These are phyloP conservation scores for Hansfordia pulvinata DNA, from an alignment of 2,329 filamentous ascomycete species.

Conservation along the genomic window DNA sequence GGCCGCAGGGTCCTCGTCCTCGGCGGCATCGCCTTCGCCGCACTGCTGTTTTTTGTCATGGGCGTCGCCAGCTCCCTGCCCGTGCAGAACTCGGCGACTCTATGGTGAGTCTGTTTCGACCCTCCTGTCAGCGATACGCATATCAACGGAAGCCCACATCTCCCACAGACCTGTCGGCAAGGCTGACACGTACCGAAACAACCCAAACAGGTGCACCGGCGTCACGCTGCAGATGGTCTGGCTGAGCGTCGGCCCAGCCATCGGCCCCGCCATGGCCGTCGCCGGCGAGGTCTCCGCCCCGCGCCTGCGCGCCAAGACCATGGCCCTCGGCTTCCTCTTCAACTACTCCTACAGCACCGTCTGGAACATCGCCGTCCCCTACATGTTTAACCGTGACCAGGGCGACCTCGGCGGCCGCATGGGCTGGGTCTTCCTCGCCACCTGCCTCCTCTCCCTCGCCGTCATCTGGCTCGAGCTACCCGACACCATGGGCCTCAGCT, in stretches of 20 bases:
- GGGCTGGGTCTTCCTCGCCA: slow-evolving; percentile 3
- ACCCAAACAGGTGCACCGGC: too few relatives aligned
- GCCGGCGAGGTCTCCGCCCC: slow-evolving; percentile 2
- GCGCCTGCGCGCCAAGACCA: slow-evolving; percentile 2
- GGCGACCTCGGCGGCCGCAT: slow-evolving; percentile 2
- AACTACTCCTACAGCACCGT: slow-evolving; percentile 1
- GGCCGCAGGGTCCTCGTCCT: slow-evolving; percentile 9
- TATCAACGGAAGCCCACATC: too few relatives aligned
- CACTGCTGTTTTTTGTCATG: slow-evolving; percentile 9
- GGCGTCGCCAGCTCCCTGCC: slow-evolving; percentile 7
- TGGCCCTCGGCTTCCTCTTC: slow-evolving; percentile 1
- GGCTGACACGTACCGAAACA: too few relatives aligned
- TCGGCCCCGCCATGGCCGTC: slow-evolving; percentile 7
- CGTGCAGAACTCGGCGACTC: background rate
- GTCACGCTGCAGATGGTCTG: slow-evolving; percentile 8
- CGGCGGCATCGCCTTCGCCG: slow-evolving; percentile 6
- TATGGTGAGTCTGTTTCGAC: too few relatives aligned
- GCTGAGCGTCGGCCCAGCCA: slow-evolving; percentile 8
- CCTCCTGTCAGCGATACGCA: too few relatives aligned
- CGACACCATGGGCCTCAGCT: background rate
- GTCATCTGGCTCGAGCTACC: slow-evolving; percentile 1
- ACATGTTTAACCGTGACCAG: slow-evolving; percentile 4
- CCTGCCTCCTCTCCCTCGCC: slow-evolving; percentile 1
- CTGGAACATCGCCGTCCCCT: slow-evolving; percentile 2
- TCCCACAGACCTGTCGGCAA: too few relatives aligned